These are phyloP conservation scores for Phytophthora sp. DNA, from an alignment of 352 stramenopile species.

Conservation along the genomic window DNA sequence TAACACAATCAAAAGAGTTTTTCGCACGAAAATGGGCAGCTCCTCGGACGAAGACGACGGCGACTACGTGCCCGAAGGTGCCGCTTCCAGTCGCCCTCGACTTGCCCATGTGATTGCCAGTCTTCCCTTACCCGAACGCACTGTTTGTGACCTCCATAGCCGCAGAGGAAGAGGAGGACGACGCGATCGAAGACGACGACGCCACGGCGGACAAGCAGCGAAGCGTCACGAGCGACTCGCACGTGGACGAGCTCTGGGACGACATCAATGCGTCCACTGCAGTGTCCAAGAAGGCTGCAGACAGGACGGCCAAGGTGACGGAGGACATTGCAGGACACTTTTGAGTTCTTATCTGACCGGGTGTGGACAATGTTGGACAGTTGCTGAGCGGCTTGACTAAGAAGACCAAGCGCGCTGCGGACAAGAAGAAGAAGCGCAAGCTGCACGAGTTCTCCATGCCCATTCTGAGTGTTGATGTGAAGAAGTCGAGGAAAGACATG, in stretches of 20 bases:
- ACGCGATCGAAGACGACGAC: neutral
- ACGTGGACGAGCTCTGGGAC: constrained; percentile 60
- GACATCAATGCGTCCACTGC: constrained; percentile 68
- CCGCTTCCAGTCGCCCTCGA: neutral
- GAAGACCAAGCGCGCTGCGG: constrained; percentile 47
- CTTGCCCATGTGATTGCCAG: too few species aligned
- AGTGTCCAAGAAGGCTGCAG: constrained; percentile 54
- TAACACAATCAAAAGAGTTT: constrained; percentile 6
- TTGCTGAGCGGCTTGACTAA: constrained; percentile 54
- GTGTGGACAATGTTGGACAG: constrained; percentile 36
- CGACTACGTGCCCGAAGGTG: constrained; percentile 76
- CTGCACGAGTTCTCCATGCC: constrained; percentile 74
- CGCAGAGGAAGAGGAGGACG: constrained; percentile 14
- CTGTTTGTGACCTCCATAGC: neutral
- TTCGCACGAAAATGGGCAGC: constrained; percentile 44
- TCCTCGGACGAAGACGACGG: constrained; percentile 71
- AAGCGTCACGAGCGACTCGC: constrained; percentile 38
- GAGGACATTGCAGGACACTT: too few species aligned
- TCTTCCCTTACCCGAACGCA: too few species aligned
- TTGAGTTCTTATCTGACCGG: too few species aligned
- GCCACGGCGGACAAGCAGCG: neutral
- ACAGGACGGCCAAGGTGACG: constrained; percentile 57
- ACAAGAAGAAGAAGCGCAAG: constrained; percentile 62
- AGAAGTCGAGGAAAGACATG: constrained; percentile 58
- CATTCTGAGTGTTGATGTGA: constrained; percentile 73